Evolutionary conservation across 2,329 filamentous ascomycete species (phyloP).

Genomic region (Tolypocladium cylindrosporum): DNA sequence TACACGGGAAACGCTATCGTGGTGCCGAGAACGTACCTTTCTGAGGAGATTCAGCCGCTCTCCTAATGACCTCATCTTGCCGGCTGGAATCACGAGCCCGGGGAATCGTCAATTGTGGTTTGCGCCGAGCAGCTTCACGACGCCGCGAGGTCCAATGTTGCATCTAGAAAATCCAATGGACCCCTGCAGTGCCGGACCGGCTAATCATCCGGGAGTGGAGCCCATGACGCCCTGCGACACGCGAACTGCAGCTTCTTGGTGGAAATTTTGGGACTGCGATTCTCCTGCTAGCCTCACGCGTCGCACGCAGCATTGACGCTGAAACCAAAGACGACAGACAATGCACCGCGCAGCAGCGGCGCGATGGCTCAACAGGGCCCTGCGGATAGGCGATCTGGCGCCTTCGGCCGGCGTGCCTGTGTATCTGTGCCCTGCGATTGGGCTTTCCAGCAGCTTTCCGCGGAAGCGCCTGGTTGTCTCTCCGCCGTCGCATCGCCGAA

Average conservation of each 20-base stretch:
- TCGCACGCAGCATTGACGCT: neutral
- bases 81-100: neutral
- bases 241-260: neutral
- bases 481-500: slow-evolving; percentile 9
- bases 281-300: neutral
- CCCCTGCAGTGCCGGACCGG: slow-evolving; percentile 11
- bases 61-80: slow-evolving; percentile 37
- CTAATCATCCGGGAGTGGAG: slow-evolving; percentile 11
- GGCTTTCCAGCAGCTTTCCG: slow-evolving; percentile 9
- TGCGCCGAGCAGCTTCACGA: neutral
- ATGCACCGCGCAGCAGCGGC: slow-evolving; percentile 36
- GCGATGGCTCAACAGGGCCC: slow-evolving; percentile 31
- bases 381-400: slow-evolving; percentile 30
- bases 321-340: neutral
- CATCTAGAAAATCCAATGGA: slow-evolving; percentile 16
- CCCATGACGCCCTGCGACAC: neutral
- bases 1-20: neutral
- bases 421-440: slow-evolving; percentile 37
- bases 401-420: slow-evolving; percentile 29
- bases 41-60: slow-evolving; percentile 67
- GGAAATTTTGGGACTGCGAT: neutral
- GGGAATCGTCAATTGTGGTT: neutral
- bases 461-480: slow-evolving; percentile 4
- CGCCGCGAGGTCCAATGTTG: neutral
- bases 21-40: slow-evolving; percentile 43